phyloP scores from a whole-genome alignment of 176 grass and related monocot species.

The Carex cristatella region DNA sequence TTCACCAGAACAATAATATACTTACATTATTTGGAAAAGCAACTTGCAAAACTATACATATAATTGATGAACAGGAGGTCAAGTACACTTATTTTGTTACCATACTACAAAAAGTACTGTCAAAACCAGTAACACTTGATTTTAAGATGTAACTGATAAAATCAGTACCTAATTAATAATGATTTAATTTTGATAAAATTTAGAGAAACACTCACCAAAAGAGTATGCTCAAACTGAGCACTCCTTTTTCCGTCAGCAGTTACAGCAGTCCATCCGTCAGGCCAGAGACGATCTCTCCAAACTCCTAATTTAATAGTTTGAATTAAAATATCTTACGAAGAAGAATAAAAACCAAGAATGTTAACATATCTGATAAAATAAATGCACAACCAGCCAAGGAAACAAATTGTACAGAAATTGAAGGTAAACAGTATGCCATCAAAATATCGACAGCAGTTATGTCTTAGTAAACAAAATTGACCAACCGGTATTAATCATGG shows the following conservation, averaged over 20 bases:
- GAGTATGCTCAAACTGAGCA: conserved; percentile 95
- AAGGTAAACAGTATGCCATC: neutral
- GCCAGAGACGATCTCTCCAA: conserved; percentile 86
- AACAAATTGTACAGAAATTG: neutral
- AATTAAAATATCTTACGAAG: conserved; percentile 2
- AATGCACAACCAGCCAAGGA: neutral
- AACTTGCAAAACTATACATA: neutral
- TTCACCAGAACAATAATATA: neutral
- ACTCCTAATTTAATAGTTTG: conserved; percentile 39
- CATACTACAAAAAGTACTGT: neutral
- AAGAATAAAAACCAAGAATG: neutral
- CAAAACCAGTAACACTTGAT: neutral
- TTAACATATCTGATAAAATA: neutral
- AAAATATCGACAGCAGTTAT: neutral
- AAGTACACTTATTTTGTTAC: neutral
- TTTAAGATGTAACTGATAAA: neutral
- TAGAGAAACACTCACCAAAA: conserved; percentile 61
- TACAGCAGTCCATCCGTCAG: conserved; percentile 90
- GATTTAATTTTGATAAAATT: neutral
- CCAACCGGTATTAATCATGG: conserved; percentile 95
- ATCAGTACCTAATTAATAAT: neutral
- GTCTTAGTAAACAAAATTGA: conserved; percentile 4
- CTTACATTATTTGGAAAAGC: neutral
- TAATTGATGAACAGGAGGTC: neutral
- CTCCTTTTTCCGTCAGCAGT: conserved; percentile 95